Evolutionary conservation across 441 rosid species (phyloP), one percentile per base, ranked within the genome.

Genomic region (Macaranga tanarius): DNA sequence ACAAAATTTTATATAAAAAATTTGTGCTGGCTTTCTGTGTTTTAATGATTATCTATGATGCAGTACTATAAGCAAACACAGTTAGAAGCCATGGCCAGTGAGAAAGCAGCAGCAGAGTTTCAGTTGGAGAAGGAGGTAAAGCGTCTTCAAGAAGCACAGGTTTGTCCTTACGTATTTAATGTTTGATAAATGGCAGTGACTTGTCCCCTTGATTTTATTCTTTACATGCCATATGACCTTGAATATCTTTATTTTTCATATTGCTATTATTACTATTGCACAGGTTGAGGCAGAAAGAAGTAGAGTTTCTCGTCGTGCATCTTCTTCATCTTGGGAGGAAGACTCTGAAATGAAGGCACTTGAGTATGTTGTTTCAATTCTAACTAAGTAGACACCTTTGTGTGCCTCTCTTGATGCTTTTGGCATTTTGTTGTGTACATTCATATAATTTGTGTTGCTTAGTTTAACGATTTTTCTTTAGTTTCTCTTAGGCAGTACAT

Each of bases 21-120:
- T 40, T 55, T 68, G 56, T 74, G 25, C 22, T 50, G 65, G 67
- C 60, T 74, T 56, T 68, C 31, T 38, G n/a, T 65, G 26, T 42
- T 75, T 62, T 38, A 79, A 59, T 75, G 44, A 45, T 63, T 11
- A 28, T 77, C 19, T 31, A 52, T 70, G 57, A 60, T 83, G 74
- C 88, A 96, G 99, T 96, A 96, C 81, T 86, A 88, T 80, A 96
- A 96, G 95, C 99, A 96, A 92, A 96, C 99, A 22, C 99, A 96
- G 73, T 81, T 96, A 72, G 98, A 96, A 87, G 83, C 96, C 75
- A 90, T 93, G 97, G 92, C 97, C 55, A 93, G 95, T 85, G 99
- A 96, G 81, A 96, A 96, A 84, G 97, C 98, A 67, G 97, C 98
- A 0, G 97, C 97, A 67, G 97, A 96, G 79, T 96, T 93, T 83